Conservation (phyloP, 2,329 filamentous ascomycete genomes). For the Hymenoscyphus scutula region DNA sequence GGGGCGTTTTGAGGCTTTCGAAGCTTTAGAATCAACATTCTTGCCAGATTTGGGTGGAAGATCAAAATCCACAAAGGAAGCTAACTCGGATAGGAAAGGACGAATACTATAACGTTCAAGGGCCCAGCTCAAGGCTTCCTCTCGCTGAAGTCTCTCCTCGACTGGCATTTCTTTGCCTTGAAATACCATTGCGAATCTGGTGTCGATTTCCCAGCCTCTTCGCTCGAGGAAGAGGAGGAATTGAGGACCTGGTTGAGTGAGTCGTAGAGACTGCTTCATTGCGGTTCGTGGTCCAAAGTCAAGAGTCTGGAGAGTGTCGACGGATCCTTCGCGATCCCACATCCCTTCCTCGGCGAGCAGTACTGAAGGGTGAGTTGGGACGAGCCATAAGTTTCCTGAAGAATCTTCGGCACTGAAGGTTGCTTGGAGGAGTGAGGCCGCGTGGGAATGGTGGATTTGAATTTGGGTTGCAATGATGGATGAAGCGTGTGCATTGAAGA, state of each 20-base stretch:
- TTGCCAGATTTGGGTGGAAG: not conserved
- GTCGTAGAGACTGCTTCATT: slow-evolving; percentile 9
- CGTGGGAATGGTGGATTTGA: slow-evolving; percentile 10
- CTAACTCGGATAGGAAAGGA: not conserved
- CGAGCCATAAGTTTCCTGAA: slow-evolving; percentile 15
- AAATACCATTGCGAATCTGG: slow-evolving; percentile 18
- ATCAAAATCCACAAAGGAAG: not conserved
- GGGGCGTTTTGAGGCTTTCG: not conserved
- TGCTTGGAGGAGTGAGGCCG: slow-evolving; percentile 19
- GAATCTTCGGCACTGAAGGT: slow-evolving; percentile 8
- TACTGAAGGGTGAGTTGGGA: slow-evolving; percentile 24
- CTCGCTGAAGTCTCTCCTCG: not conserved
- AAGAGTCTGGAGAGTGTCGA: not conserved
- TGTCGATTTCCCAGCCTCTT: slow-evolving; percentile 22
- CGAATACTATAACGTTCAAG: slow-evolving; percentile 1
- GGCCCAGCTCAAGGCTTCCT: not conserved
- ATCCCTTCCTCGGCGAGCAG: slow-evolving; percentile 12
- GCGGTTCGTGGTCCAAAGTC: not conserved
- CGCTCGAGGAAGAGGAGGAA: slow-evolving; percentile 25
- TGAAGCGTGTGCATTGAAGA: slow-evolving; percentile 23
- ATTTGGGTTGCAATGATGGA: slow-evolving; percentile 27
- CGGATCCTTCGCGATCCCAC: slow-evolving; percentile 1
- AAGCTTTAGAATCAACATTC: not conserved
- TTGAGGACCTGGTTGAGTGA: slow-evolving; percentile 22
- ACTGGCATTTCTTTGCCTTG: not conserved